These are phyloP conservation scores for Pseudognaphalium luteoalbum DNA, from an alignment of 129 eudicot genomes.

Conservation along the genomic window DNA sequence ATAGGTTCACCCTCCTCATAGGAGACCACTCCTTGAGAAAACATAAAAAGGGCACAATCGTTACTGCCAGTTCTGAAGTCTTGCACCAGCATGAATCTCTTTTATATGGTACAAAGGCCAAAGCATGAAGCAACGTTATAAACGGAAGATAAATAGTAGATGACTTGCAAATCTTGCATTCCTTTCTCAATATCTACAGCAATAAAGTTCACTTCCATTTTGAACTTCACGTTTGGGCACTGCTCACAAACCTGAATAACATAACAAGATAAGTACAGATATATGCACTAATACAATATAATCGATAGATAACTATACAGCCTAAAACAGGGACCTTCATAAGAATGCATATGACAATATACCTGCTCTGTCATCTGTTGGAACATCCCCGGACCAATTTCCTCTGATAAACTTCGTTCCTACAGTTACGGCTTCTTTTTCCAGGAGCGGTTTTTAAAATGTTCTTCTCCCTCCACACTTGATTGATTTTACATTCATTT, in stretches of 20 bases:
- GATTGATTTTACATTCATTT: not conserved
- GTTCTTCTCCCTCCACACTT: slow-evolving; percentile 99
- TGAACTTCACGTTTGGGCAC: slow-evolving; percentile 85
- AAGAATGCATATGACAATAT: not conserved
- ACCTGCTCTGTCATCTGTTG: too few relatives aligned
- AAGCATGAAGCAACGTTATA: not conserved
- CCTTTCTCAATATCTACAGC: slow-evolving; percentile 98
- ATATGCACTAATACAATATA: not conserved
- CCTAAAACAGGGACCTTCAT: slow-evolving; percentile 6
- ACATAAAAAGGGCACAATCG: not conserved
- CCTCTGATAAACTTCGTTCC: slow-evolving; percentile 93
- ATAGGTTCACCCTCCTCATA: slow-evolving; percentile 94
- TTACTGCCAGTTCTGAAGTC: slow-evolving; percentile 23
- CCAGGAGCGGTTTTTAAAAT: slow-evolving; percentile 93
- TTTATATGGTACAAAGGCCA: not conserved
- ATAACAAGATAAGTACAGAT: not conserved
- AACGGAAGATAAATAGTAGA: slow-evolving; percentile 3
- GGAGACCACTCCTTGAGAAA: slow-evolving; percentile 69
- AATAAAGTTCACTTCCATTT: slow-evolving; percentile 74
- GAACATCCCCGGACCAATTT: slow-evolving; percentile 40
- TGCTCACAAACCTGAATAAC: slow-evolving; percentile 81
- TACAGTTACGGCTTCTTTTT: slow-evolving; percentile 81
- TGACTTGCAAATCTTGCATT: slow-evolving; percentile 95
- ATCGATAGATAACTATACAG: not conserved
- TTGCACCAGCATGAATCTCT: slow-evolving; percentile 33